Conservation (phyloP, 2,329 filamentous ascomycete genomes). For the Phyllosticta ampelicida region DNA sequence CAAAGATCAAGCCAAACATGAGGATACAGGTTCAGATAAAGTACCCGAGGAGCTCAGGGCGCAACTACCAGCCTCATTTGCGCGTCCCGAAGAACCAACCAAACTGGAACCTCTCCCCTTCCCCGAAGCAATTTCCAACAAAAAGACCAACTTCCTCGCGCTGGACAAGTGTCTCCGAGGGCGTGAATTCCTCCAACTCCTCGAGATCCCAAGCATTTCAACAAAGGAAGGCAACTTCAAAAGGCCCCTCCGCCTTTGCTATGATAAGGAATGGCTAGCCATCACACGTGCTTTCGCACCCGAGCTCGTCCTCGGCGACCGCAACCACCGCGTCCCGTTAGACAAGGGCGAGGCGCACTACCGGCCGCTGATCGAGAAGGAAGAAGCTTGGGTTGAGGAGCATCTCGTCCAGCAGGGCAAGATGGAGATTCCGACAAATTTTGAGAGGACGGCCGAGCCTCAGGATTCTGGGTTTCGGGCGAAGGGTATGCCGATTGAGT, state of each 20-base stretch:
- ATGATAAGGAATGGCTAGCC: slow-evolving; percentile 92
- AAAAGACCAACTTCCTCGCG: slow-evolving; percentile 70
- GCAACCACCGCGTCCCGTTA: slow-evolving; percentile 39
- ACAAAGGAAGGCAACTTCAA: slow-evolving; percentile 17
- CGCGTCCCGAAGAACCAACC: slow-evolving; percentile 15
- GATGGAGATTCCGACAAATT: slow-evolving; percentile 67
- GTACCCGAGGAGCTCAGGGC: slow-evolving; percentile 57
- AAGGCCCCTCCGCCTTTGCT: slow-evolving; percentile 53
- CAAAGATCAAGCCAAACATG: background rate
- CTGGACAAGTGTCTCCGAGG: slow-evolving; percentile 82
- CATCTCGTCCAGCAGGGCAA: slow-evolving; percentile 54
- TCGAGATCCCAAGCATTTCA: slow-evolving; percentile 41
- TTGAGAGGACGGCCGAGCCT: slow-evolving; percentile 57
- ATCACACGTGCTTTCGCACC: slow-evolving; percentile 74
- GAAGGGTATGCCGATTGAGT: slow-evolving; percentile 60
- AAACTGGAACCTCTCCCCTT: slow-evolving; percentile 43
- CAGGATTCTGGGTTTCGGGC: slow-evolving; percentile 40
- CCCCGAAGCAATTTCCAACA: slow-evolving; percentile 66
- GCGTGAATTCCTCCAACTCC: slow-evolving; percentile 71
- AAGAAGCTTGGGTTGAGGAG: slow-evolving; percentile 70
- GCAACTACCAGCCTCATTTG: slow-evolving; percentile 68
- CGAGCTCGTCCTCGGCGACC: slow-evolving; percentile 44
- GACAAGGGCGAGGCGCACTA: slow-evolving; percentile 63
- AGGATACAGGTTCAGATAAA: slow-evolving; percentile 12
- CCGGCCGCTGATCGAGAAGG: slow-evolving; percentile 52